Base-by-base conservation (phyloP, 257 asterid genomes). In the Craterostigma plantagineum region DNA sequence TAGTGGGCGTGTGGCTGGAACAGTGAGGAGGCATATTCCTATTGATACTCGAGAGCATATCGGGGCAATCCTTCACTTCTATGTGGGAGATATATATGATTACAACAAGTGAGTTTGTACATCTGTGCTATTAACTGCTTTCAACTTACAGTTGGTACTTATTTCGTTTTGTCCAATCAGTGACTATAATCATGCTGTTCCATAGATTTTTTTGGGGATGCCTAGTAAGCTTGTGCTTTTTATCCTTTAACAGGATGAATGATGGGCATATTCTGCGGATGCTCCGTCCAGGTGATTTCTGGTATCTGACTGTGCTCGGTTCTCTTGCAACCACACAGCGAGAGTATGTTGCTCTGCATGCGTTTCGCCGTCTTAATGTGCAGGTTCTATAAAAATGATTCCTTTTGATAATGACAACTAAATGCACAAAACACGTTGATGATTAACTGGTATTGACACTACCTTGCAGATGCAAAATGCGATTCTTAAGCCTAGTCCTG, bases 261-360 rank as follows among this genome's bases (percentile, higher is more conserved):
- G 85, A 80, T 48, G 98, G 79, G 56, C 92, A 87, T 66, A 76
- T 87, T 63, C 61, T 82, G 60, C 65, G 74, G 70, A 87, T 76
- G 77, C 90, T 87, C 54, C 93, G 77, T 16, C 91, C 91, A 34
- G 80, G 92, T 63, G 76, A 81, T 45, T 45, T 68, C 51, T 87
- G 98, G 98, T 75, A 74, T 70, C 66, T 87, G 51, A 82, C 92
- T 33, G 68, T 64, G 57, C 86, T 87, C 42, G 95, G 98, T 36
- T 70, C 98, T 58, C 81, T 79, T 42, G 98, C 98, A 33, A 79
- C 98, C 68, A 87, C 93, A 23, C 95, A 82, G 58, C 75, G 98
- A 36, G 98, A 82, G 62, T 87, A 87, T 45, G 65, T 87, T 35
- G 98, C 92, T 35, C 63, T 87, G 60, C 95, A 87, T 62, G 95